phyloP scores from a whole-genome alignment of 345 rosid genomes.

The Psidium guajava region DNA sequence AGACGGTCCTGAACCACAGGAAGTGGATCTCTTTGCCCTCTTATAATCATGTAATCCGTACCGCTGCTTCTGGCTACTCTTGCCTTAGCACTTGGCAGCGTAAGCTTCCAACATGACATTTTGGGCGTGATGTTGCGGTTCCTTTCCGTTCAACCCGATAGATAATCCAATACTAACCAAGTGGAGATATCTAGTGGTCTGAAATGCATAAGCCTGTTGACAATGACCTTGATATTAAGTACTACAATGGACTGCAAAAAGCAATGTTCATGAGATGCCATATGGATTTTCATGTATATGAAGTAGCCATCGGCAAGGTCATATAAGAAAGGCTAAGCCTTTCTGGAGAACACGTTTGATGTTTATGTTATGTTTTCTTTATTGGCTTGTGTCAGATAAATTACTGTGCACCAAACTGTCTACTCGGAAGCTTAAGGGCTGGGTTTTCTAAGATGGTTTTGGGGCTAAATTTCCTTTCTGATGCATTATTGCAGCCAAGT shows the following conservation, averaged over 20 bases:
- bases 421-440: background rate
- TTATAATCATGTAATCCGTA: background rate
- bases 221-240: background rate
- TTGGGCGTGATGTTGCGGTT: background rate
- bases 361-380: background rate
- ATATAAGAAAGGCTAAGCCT: background rate
- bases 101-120: background rate
- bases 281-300: background rate
- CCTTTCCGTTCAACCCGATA: background rate
- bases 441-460: background rate
- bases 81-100: background rate
- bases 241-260: background rate
- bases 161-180: background rate
- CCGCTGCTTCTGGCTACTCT: background rate
- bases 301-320: background rate
- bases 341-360: background rate
- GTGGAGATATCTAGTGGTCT: background rate
- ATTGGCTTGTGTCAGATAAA: background rate
- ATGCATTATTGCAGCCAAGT: background rate
- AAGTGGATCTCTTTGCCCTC: background rate
- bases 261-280: background rate
- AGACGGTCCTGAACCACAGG: background rate
- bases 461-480: background rate
- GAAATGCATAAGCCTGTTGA: background rate
- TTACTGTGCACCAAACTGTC: background rate